Percentiles rank a stretch among this genome's conserved stretches.
Evolutionary conservation across 2,329 filamentous ascomycete species (phyloP).

Genomic region (Davidsoniella virescens): DNA sequence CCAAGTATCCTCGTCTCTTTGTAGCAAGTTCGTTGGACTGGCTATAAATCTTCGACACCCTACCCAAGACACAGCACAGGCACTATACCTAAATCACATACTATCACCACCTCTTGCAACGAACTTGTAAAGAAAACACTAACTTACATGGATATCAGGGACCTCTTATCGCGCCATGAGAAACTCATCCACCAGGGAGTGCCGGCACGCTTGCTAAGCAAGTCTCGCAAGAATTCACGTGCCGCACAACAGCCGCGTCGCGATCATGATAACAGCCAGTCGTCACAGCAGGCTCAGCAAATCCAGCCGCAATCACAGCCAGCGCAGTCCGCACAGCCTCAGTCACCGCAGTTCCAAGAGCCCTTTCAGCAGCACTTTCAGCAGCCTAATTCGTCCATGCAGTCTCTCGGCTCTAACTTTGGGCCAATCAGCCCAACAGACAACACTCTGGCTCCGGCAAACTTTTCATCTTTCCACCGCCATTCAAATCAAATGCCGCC

Average conservation of each 20-base stretch:
- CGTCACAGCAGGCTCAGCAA: conserved; percentile 1
- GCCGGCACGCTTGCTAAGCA: conserved; percentile 15
- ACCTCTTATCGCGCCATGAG: conserved; percentile 46
- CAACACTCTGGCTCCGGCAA: neutral
- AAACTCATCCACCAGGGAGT: conserved; percentile 45
- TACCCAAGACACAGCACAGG: neutral
- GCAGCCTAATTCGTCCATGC: neutral
- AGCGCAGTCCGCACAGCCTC: neutral
- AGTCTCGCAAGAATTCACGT: conserved; percentile 35
- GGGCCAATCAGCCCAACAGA: conserved; percentile 3
- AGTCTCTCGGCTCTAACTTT: no score
- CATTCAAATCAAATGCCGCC: neutral
- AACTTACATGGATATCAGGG: conserved; percentile 47
- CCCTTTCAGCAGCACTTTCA: conserved; percentile 2
- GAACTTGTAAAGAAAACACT: neutral
- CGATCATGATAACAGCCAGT: neutral
- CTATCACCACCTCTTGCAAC: neutral
- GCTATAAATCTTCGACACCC: neutral
- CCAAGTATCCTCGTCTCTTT: neutral
- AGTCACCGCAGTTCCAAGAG: neutral
- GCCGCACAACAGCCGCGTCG: neutral
- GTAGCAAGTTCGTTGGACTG: neutral
- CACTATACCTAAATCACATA: neutral
- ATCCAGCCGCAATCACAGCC: neutral
- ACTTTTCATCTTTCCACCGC: neutral